Evolutionary conservation across 2,329 filamentous ascomycete genomes (phyloP), one percentile per base, ranked within the genome.

Genomic region (Hypomyces rosellus): DNA sequence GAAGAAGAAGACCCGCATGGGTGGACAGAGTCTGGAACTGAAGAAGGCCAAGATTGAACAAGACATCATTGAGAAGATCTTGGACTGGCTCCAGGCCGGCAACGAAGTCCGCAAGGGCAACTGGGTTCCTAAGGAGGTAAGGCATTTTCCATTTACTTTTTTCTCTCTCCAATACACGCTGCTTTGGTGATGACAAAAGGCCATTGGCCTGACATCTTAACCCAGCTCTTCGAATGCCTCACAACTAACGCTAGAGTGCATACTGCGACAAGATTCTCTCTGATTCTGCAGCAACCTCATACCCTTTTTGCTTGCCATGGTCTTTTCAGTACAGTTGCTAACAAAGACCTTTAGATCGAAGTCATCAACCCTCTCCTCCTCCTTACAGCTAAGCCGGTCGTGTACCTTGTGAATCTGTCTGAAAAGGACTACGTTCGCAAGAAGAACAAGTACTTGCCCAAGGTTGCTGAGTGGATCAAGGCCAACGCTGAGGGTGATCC

Each of bases 151-250:
- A 50, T 57, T 49, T 60, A 57, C 54, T 53, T 60, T 54, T 50
- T 50, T 39, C 52, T 52, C 41, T 36, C 7, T 20, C 16, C n/a
- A 33, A 52, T 50, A 40, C 48, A 30, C 34, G 53, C 49, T 57
- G 60, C 62, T 82, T 75, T 69, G 63, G 85, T 96, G 93, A 97
- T 97, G 93, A 97, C 85, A 86, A 95, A 96, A 86, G 93, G 90
- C 89, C 84, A 80, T 76, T 73, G 80, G 88, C 89, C 91, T 87
- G 87, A 90, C 80, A 78, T 88, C 90, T 88, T 91, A 95, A 89
- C 93, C 93, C 93, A 99, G 93, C 93, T 99, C 93, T 87, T 96
- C 86, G 92, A 97, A 85, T 82, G 80, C 82, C 86, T 88, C 84
- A 80, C 74, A 71, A 74, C 74, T 73, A 82, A 88, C 83, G 80